Conservation (phyloP, 2,329 filamentous ascomycete genomes). For the Leptoxyphium fumago region DNA sequence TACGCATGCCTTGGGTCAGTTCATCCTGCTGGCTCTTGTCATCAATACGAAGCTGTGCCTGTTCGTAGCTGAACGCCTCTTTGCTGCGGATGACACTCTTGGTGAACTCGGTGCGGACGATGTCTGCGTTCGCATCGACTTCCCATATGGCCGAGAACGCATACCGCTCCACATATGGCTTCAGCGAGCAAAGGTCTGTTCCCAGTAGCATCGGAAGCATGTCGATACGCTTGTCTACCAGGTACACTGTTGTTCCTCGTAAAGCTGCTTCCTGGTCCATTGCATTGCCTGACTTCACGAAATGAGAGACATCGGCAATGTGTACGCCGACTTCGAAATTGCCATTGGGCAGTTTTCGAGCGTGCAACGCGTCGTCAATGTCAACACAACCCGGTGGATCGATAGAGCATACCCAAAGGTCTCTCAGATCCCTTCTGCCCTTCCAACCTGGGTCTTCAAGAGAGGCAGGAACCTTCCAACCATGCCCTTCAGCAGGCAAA, state of each 20-base stretch:
- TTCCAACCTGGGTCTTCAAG: constrained; percentile 75
- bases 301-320: constrained; percentile 98
- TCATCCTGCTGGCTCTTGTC: constrained; percentile 78
- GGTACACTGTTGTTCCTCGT: constrained; percentile 88
- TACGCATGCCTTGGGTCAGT: constrained; percentile 77
- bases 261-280: constrained; percentile 95
- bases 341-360: constrained; percentile 69
- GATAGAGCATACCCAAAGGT: constrained; percentile 88
- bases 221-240: constrained; percentile 98
- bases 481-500: constrained; percentile 76
- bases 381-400: constrained; percentile 93
- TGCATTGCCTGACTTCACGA: constrained; percentile 89
- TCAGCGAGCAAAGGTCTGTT: constrained; percentile 89
- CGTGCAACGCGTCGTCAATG: constrained; percentile 94
- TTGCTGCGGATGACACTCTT: constrained; percentile 96
- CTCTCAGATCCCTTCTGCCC: constrained; percentile 68
- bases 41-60: constrained; percentile 87
- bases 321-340: constrained; percentile 95
- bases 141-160: constrained; percentile 53
- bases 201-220: constrained; percentile 96
- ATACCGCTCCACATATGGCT: constrained; percentile 82
- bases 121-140: constrained; percentile 67
- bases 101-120: constrained; percentile 75
- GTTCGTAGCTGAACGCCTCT: constrained; percentile 95
- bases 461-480: constrained; percentile 79